Base-by-base conservation (phyloP, 2,329 filamentous ascomycete species). In the Penicillium sp. region DNA sequence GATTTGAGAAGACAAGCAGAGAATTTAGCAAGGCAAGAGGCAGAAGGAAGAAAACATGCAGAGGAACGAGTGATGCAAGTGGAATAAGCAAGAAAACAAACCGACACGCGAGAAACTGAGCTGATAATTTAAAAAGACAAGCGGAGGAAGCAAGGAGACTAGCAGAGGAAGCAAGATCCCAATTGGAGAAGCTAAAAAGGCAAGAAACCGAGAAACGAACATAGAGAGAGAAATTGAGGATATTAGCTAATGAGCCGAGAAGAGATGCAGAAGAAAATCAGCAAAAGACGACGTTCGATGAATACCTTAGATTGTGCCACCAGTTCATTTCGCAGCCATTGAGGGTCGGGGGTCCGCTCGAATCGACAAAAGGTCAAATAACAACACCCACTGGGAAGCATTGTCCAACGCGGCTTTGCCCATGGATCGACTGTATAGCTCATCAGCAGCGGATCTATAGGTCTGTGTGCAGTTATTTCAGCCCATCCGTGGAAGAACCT, bases 361-460 rank as follows among this genome's bases (percentile, higher is more conserved):
- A 22, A 24, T 70, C 61, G n/a, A 69, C 62, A 5, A 65, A 58
- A 27, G 60, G 65, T 4, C 55, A 48, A 8, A 65, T 68, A 3
- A 51, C 56, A 2, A 13, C 43, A 7, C 64, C 59, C 6, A 59
- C 39, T 9, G 60, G 59, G 8, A 69, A 70, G 53, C 55, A 59
- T 40, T 70, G 65, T 24, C 66, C 60, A 1, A 29, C 38, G 34
- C 40, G 48, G 42, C 56, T 69, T 27, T 31, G 11, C 1, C 50
- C 34, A 10, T 70, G 58, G 65, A 48, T 44, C 14, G 58, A 67
- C 31, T 70, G 53, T 55, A 16, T 27, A n/a, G 22, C 6, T 4
- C 3, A 42, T 45, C 57, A 67, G 49, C 44, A 53, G 49, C 48
- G 59, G 16, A 57, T 69, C 9, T 67, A 64, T 32, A 34, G 54